A percentile compares a stretch with the other conserved stretches of the same genome.
Evolutionary conservation across 768 basidiomycete species (phyloP).

Genomic region (Tulasnella sp.): DNA sequence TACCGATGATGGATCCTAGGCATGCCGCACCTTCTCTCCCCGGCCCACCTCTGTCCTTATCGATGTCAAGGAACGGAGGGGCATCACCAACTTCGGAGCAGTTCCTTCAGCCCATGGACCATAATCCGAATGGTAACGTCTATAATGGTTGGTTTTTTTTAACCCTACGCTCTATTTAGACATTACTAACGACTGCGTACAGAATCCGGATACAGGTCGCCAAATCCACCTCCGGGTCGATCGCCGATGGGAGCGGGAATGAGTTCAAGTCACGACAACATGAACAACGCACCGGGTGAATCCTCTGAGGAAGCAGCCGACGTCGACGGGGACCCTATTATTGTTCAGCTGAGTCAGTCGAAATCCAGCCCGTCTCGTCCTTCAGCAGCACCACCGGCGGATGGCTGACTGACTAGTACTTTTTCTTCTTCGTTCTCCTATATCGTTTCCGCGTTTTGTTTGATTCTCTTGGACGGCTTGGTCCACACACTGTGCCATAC

Average conservation of each 20-base stretch:
- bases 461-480: background rate
- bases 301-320: slow-evolving; percentile 5
- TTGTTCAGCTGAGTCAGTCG: slow-evolving; percentile 23
- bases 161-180: background rate
- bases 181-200: background rate
- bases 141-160: background rate
- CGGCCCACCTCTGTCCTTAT: background rate
- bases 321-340: slow-evolving; percentile 27
- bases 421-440: slow-evolving; percentile 19
- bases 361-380: background rate
- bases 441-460: background rate
- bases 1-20: background rate
- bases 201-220: slow-evolving; percentile 2
- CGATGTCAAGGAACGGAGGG: background rate
- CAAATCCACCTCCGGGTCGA: slow-evolving; percentile 13
- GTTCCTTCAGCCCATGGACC: slow-evolving; percentile 5
- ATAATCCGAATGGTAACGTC: background rate
- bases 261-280: background rate
- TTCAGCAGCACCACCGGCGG: slow-evolving; percentile 17
- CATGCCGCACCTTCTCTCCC: background rate
- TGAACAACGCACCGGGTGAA: background rate
- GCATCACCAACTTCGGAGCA: background rate
- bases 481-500: slow-evolving; percentile 12
- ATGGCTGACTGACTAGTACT: slow-evolving; percentile 25
- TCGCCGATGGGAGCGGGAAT: slow-evolving; percentile 7